These are phyloP conservation scores for Curvularia eragrostidis DNA, from an alignment of 2,329 filamentous ascomycete genomes.

Conservation along the genomic window DNA sequence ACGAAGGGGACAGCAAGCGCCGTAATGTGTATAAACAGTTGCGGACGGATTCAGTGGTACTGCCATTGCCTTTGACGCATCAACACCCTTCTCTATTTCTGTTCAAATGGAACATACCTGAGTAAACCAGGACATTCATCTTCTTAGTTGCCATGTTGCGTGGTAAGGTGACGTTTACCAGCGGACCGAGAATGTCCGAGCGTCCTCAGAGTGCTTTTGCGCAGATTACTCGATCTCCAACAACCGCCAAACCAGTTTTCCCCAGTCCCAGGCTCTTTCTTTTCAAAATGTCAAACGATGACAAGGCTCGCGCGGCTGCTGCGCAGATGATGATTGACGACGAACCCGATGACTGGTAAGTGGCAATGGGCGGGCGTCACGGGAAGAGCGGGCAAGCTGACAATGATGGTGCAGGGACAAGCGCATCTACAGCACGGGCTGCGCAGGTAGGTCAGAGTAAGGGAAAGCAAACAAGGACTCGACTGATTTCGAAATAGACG, in stretches of 20 bases:
- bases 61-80: conserved; percentile 71
- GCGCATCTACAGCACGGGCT: conserved; percentile 95
- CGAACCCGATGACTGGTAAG: conserved; percentile 94
- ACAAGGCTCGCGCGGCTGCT: conserved; percentile 49
- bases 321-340: conserved; percentile 69
- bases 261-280: conserved; percentile 15
- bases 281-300: conserved; percentile 64
- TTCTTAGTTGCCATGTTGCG: conserved; percentile 68
- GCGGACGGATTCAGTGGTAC: conserved; percentile 84
- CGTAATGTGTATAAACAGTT: conserved; percentile 89
- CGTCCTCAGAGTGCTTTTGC: conserved; percentile 28
- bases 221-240: conserved; percentile 11
- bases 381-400: conserved; percentile 25
- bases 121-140: conserved; percentile 93
- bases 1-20: conserved; percentile 84
- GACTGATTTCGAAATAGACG: conserved; percentile 61
- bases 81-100: not conserved
- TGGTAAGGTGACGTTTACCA: conserved; percentile 29
- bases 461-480: not conserved
- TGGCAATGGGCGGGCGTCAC: conserved; percentile 23
- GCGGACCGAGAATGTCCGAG: conserved; percentile 40
- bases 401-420: conserved; percentile 77
- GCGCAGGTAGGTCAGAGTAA: conserved; percentile 69
- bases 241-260: conserved; percentile 5
- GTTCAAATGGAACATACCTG: conserved; percentile 62